These are phyloP conservation scores for Trametes sp. DNA, from an alignment of 1,284 basidiomycete genomes.

Conservation along the genomic window DNA sequence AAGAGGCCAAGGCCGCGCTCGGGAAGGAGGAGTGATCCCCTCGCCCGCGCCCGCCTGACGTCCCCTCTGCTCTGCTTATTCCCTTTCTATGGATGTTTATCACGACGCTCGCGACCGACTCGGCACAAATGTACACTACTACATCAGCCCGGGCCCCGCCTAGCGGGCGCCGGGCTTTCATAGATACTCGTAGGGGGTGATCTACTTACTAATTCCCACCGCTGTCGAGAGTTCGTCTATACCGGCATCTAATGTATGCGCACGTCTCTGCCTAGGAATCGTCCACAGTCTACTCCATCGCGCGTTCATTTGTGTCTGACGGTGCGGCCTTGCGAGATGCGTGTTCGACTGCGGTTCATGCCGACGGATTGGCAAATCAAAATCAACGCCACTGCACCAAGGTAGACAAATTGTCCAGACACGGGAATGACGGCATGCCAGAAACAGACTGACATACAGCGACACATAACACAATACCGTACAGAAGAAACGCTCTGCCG, in stretches of 20 bases:
- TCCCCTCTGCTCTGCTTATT: background rate
- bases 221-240: constrained; percentile 23
- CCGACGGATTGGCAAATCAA: background rate
- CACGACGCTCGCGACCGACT: constrained; percentile 23
- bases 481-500: background rate
- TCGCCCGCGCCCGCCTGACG: background rate
- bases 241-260: constrained; percentile 27
- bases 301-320: background rate
- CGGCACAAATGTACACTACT: constrained; percentile 31
- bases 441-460: background rate
- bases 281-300: too few species aligned
- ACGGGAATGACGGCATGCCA: background rate
- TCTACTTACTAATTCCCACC: constrained; percentile 17
- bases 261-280: background rate
- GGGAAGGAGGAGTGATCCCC: constrained; percentile 33
- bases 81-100: constrained; percentile 22
- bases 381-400: background rate
- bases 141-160: constrained; percentile 11
- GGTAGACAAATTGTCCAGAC: too few species aligned
- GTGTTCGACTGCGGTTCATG: too few species aligned
- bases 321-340: too few species aligned
- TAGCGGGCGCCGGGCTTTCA: constrained; percentile 11
- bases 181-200: constrained; percentile 19
- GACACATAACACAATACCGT: background rate
- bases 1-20: constrained; percentile 29